These are phyloP conservation scores for Oldenlandia corymbosa DNA, from an alignment of 257 asterid species.

Conservation along the genomic window DNA sequence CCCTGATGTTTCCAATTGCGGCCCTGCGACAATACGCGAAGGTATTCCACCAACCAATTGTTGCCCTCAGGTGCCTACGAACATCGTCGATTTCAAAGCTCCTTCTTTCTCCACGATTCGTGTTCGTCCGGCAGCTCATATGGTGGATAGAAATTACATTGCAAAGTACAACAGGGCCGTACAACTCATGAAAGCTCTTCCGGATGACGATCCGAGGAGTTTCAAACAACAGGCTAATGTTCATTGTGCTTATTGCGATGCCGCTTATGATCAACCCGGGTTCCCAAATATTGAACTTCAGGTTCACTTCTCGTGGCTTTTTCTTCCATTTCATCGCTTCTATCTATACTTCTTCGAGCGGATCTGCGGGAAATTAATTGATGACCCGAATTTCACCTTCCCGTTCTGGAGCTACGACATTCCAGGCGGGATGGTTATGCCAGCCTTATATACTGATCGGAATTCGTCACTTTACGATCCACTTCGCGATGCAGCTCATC, in stretches of 20 bases:
- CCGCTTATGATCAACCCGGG: constrained; percentile 71
- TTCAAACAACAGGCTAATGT: constrained; percentile 73
- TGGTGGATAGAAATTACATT: constrained; percentile 37
- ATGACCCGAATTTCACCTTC: constrained; percentile 62
- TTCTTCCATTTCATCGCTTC: constrained; percentile 65
- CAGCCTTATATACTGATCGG: constrained; percentile 37
- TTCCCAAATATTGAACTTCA: constrained; percentile 65
- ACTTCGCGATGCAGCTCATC: constrained; percentile 57
- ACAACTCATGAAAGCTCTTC: constrained; percentile 67
- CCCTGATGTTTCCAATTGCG: constrained; percentile 71
- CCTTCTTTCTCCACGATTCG: constrained; percentile 43
- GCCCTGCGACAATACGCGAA: constrained; percentile 53
- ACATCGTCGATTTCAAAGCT: constrained; percentile 40
- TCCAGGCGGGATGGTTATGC: constrained; percentile 57
- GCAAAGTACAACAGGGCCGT: constrained; percentile 52
- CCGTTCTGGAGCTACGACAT: constrained; percentile 86
- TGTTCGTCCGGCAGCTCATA: constrained; percentile 70
- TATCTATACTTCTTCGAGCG: constrained; percentile 67
- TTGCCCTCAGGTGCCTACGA: constrained; percentile 49
- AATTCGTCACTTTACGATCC: constrained; percentile 46
- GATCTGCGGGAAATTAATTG: constrained; percentile 49
- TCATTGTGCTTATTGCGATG: constrained; percentile 87
- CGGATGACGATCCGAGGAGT: constrained; percentile 73
- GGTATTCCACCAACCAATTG: constrained; percentile 58
- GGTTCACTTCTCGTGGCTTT: constrained; percentile 72